Evolutionary conservation across 2,329 filamentous ascomycete species (phyloP).

Genomic region (Colletotrichum nymphaeae): DNA sequence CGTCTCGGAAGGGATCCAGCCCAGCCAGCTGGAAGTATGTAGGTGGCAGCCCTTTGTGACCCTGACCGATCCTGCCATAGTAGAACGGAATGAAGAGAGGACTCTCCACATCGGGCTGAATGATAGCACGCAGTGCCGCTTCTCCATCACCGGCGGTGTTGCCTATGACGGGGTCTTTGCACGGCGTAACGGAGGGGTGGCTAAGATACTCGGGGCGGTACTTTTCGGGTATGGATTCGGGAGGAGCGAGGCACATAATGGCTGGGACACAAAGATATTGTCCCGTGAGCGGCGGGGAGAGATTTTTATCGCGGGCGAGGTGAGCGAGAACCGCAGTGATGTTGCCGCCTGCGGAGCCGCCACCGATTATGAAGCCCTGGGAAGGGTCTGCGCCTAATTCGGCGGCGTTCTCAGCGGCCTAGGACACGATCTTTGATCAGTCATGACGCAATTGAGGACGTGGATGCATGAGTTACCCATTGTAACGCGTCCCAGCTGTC

Average conservation of each 20-base stretch:
- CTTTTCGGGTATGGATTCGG: constrained; percentile 14
- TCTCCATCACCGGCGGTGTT: not conserved
- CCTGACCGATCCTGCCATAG: not conserved
- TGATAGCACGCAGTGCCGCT: not conserved
- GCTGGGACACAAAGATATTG: constrained; percentile 28
- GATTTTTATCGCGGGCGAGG: constrained; percentile 48
- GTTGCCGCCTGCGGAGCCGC: constrained; percentile 63
- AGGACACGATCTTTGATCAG: not conserved
- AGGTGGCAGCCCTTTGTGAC: constrained; percentile 20
- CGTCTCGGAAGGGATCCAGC: constrained; percentile 62
- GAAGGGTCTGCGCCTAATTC: constrained; percentile 53
- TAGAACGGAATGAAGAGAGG: constrained; percentile 29
- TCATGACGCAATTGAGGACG: no score
- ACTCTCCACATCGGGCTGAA: constrained; percentile 27
- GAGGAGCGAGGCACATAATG: constrained; percentile 15
- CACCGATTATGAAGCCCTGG: constrained; percentile 60
- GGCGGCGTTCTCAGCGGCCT: not conserved
- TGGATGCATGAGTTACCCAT: constrained; percentile 37
- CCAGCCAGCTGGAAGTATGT: constrained; percentile 58
- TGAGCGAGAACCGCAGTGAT: constrained; percentile 59
- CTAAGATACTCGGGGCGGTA: constrained; percentile 29
- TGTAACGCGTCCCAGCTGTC: constrained; percentile 55
- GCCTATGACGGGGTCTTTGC: constrained; percentile 7
- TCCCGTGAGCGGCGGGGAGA: constrained; percentile 56
- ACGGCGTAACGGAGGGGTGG: not conserved